Percentiles rank a stretch among this genome's conserved stretches.
phyloP scores from a whole-genome alignment of 1,284 basidiomycete genomes.

The Kwoniella shivajii region DNA sequence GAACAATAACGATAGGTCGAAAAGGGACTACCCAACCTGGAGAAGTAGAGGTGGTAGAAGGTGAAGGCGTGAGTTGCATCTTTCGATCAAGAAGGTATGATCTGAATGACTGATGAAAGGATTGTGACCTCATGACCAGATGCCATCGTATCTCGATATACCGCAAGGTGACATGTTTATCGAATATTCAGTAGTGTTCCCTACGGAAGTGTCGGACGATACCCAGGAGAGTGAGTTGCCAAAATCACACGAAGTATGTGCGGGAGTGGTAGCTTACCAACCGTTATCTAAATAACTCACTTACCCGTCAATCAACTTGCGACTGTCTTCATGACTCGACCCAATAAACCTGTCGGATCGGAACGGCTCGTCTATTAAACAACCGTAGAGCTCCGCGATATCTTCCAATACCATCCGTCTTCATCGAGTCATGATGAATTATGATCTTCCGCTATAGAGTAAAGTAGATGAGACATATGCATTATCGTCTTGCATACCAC shows the following conservation, averaged over 20 bases:
- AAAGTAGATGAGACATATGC: background rate
- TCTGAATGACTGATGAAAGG: background rate
- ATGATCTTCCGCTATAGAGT: background rate
- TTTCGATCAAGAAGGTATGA: background rate
- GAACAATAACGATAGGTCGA: constrained; percentile 69
- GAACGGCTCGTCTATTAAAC: background rate
- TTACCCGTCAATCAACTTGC: too few relatives aligned
- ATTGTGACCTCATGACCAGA: constrained; percentile 44
- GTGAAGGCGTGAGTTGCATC: constrained; percentile 66
- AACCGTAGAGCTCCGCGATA: constrained; percentile 15
- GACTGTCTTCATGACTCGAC: too few relatives aligned
- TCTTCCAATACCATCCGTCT: constrained; percentile 13
- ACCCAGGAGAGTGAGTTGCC: constrained; percentile 64
- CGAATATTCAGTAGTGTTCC: constrained; percentile 87
- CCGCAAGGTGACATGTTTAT: constrained; percentile 81
- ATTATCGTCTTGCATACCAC: background rate
- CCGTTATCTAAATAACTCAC: too few relatives aligned
- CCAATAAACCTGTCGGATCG: too few relatives aligned
- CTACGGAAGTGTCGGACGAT: constrained; percentile 66
- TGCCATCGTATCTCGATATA: constrained; percentile 70
- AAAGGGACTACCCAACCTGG: constrained; percentile 87
- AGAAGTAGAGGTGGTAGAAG: constrained; percentile 81
- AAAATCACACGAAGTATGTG: too few relatives aligned
- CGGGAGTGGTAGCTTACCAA: too few relatives aligned
- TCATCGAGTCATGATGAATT: constrained; percentile 17